Base-by-base conservation (phyloP, 495 filamentous ascomycete genomes). In the Stereocaulon alpinum region DNA sequence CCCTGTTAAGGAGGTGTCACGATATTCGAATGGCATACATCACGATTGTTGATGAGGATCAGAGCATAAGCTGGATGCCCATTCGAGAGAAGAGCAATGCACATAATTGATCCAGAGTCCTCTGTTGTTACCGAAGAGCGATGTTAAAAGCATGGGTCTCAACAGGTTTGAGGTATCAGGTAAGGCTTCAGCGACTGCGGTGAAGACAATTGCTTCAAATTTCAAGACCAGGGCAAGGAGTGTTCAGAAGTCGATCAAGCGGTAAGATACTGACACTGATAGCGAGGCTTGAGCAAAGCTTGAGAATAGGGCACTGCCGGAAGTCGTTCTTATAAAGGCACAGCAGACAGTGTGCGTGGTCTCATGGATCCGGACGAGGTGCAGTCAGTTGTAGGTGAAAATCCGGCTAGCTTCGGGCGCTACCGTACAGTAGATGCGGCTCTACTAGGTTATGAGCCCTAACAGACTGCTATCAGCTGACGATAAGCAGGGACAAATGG, bases 21-120 rank as follows among this genome's bases (percentile, higher is more conserved):
- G 47, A 30, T 24, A 2, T 40, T 43, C 20, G 20, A 54, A 24
- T 53, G 47, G 60, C 71, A 63, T 75, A 86, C 91, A 83, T 99
- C 93, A 68, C 93, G 81, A 69, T 99, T 99, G 74, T 90, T 86
- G 69, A 96, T 77, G 52, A 95, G 76, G 65, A 99, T 90, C 53
- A 97, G 76, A 14, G 91, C 81, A 73, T 96, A 99, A 54, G 81
- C 73, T 10, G 94, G 94, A 70, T 99, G 93, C 37, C 87, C 82
- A 4, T 91, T 96, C 41, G 94, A 91, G 48, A 95, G 69, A 32
- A 97, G 76, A 48, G 86, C 86, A 71, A 98, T 97, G 71, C 94
- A 98, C 93, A 97, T 98, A 29, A 40, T 79, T 63, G 24, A 24
- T 24, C 24, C 24, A 24, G 24, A 24, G 24, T 24, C 24, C 3